Evolutionary conservation across 2,329 filamentous ascomycete species (phyloP).

Genomic region (Chaetomium strumarium): DNA sequence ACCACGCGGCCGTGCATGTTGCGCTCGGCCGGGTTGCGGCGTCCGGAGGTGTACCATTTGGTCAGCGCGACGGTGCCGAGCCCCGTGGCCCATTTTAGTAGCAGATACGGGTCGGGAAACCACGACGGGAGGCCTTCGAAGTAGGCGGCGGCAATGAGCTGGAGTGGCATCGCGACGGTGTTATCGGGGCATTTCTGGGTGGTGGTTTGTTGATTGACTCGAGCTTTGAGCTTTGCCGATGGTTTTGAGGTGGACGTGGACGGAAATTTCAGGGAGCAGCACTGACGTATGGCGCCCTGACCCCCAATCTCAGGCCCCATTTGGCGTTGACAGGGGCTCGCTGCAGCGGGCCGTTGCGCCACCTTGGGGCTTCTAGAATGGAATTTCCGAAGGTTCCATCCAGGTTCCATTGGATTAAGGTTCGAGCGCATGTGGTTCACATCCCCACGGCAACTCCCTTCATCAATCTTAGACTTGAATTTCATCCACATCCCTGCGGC

Average conservation of each 20-base stretch:
- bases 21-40: conserved; percentile 67
- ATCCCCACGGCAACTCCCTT: no score
- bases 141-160: conserved; percentile 42
- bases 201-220: background rate
- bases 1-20: conserved; percentile 91
- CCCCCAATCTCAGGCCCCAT: no score
- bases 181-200: background rate
- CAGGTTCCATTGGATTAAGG: no score
- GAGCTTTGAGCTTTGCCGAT: background rate
- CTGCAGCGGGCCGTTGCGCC: conserved; percentile 3
- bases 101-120: conserved; percentile 38
- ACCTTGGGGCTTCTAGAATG: no score
- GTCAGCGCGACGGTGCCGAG: conserved; percentile 38
- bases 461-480: no score
- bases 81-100: conserved; percentile 36
- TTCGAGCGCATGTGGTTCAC: no score
- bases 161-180: conserved; percentile 42
- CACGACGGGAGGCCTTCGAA: conserved; percentile 45
- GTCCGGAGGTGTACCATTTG: conserved; percentile 75
- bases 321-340: conserved; percentile 1
- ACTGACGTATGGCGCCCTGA: conserved; percentile 7
- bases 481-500: no score
- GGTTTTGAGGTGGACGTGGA: no score
- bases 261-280: background rate
- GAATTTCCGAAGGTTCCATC: background rate